phyloP scores from a whole-genome alignment of 148 eudicot genomes.

The Silene uniflora region DNA sequence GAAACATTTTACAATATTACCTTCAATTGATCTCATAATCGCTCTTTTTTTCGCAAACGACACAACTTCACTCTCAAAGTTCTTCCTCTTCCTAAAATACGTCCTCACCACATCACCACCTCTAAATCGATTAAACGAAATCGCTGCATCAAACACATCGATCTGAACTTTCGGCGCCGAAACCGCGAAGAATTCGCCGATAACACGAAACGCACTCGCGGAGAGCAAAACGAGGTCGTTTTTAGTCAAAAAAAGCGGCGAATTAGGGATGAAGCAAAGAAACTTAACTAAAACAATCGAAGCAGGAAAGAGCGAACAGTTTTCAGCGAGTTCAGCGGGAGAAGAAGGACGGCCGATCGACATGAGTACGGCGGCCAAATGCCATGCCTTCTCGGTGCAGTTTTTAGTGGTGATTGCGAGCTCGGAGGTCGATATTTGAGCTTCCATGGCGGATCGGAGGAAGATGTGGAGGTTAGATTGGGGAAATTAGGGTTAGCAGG shows the following conservation, averaged over 20 bases:
- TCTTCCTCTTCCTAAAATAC: slow-evolving; percentile 55
- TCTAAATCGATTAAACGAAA: slow-evolving; percentile 14
- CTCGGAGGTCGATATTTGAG: slow-evolving; percentile 22
- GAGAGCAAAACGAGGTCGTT: slow-evolving; percentile 38
- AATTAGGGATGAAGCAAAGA: slow-evolving; percentile 57
- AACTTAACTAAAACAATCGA: slow-evolving; percentile 38
- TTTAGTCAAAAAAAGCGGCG: slow-evolving; percentile 42
- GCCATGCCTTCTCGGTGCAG: slow-evolving; percentile 51
- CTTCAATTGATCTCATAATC: slow-evolving; percentile 20
- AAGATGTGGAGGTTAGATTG: slow-evolving; percentile 9
- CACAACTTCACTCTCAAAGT: slow-evolving; percentile 14
- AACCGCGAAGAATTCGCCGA: slow-evolving; percentile 30
- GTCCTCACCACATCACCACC: slow-evolving; percentile 28
- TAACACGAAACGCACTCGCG: slow-evolving; percentile 22
- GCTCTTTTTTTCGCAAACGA: slow-evolving; percentile 29
- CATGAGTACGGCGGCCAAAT: slow-evolving; percentile 38
- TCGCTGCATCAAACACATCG: slow-evolving; percentile 9
- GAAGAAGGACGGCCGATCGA: slow-evolving; percentile 40
- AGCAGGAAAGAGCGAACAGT: slow-evolving; percentile 32
- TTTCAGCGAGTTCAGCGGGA: slow-evolving; percentile 45
- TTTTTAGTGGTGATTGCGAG: slow-evolving; percentile 21
- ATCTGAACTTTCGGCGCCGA: slow-evolving; percentile 31
- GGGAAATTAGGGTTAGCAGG: slow-evolving; percentile 23
- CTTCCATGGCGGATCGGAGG: slow-evolving; percentile 19
- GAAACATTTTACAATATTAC: slow-evolving; percentile 22